Evolutionary conservation across 192 early-diverging fungal genomes (phyloP).

Genomic region (Coemansia sp.): DNA sequence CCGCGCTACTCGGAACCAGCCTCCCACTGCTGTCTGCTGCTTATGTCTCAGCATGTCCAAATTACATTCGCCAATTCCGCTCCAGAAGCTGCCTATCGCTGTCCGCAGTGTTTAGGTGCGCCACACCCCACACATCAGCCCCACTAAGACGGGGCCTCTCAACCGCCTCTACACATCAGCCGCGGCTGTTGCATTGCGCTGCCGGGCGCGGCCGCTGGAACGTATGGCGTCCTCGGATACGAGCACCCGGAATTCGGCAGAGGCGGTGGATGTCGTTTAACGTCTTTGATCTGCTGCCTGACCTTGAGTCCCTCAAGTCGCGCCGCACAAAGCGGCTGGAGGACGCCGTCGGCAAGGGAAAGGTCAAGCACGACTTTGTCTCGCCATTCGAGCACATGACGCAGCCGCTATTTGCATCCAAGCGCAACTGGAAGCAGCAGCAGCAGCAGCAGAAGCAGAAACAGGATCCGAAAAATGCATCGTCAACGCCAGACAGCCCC

Average conservation of each 20-base stretch:
- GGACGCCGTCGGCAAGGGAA: constrained; percentile 43
- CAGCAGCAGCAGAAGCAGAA: too few species aligned
- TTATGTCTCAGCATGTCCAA: neutral
- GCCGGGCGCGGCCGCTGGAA: neutral
- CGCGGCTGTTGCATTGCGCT: too few species aligned
- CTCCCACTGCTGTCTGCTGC: neutral
- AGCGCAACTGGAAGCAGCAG: neutral
- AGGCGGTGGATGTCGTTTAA: constrained; percentile 28
- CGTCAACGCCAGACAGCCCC: neutral
- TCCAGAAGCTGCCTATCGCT: neutral
- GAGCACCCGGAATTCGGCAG: neutral
- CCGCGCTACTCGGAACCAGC: constrained; percentile 7
- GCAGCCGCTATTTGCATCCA: constrained; percentile 12
- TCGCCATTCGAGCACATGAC: constrained; percentile 29
- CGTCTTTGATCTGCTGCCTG: constrained; percentile 51
- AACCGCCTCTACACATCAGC: too few species aligned
- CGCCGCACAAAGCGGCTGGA: constrained; percentile 33
- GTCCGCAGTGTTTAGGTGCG: too few species aligned
- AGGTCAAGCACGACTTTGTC: constrained; percentile 19
- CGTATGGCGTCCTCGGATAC: constrained; percentile 1
- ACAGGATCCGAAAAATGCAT: neutral
- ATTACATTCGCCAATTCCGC: neutral
- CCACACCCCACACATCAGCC: too few species aligned
- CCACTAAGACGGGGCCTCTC: too few species aligned
- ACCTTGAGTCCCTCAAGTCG: constrained; percentile 34